phyloP scores from a whole-genome alignment of 495 filamentous ascomycete genomes.

The Hypoxylon trugodes region DNA sequence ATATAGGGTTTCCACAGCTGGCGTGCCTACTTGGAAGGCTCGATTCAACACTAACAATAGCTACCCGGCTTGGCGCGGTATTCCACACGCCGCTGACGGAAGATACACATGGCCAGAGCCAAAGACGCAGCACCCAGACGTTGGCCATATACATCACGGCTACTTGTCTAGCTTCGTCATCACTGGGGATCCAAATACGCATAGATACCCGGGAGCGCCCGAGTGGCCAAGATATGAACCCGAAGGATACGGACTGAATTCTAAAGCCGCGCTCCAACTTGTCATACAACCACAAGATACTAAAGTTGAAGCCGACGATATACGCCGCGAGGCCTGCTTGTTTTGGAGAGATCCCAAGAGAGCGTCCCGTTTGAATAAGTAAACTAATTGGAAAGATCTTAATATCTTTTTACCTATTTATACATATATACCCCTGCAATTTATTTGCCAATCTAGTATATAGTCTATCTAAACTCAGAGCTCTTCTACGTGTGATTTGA shows the following conservation, averaged over 20 bases:
- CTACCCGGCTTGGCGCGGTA: slow-evolving; percentile 60
- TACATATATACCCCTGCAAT: not conserved
- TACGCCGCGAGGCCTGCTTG: slow-evolving; percentile 32
- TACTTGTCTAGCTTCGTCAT: slow-evolving; percentile 63
- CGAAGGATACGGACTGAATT: slow-evolving; percentile 35
- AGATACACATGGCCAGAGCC: slow-evolving; percentile 49
- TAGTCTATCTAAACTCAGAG: too few relatives aligned
- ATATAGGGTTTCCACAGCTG: slow-evolving; percentile 53
- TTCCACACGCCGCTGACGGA: slow-evolving; percentile 58
- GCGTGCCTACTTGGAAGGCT: slow-evolving; percentile 43
- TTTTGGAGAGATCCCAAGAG: slow-evolving; percentile 39
- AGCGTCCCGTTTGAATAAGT: slow-evolving; percentile 33
- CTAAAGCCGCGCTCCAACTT: slow-evolving; percentile 33
- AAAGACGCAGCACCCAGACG: slow-evolving; percentile 51
- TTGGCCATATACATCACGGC: slow-evolving; percentile 55
- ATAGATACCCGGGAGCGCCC: slow-evolving; percentile 25
- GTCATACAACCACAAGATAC: slow-evolving; percentile 31
- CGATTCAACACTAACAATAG: slow-evolving; percentile 55
- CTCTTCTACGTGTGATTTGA: slow-evolving; percentile 21
- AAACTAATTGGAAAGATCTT: not conserved
- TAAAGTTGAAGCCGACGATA: slow-evolving; percentile 30
- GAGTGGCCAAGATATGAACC: slow-evolving; percentile 37
- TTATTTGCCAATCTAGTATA: too few relatives aligned
- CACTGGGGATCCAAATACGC: slow-evolving; percentile 58
- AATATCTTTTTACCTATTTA: slow-evolving; percentile 15